Evolutionary conservation across 1,284 basidiomycete genomes (phyloP).

Genomic region (Pyrrhoderma noxium): DNA sequence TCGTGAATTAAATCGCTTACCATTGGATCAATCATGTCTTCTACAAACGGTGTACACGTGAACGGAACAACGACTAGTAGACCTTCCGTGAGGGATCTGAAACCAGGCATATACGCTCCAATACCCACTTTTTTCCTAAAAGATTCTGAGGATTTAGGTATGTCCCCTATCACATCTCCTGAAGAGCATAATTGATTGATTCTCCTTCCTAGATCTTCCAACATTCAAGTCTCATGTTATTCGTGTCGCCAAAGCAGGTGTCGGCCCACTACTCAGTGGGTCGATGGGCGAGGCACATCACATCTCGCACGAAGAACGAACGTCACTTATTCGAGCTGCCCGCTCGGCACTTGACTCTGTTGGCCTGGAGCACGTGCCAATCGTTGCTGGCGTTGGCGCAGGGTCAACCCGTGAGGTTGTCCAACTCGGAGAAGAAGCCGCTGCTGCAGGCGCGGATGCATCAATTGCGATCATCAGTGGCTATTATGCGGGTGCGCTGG

Average conservation of each 20-base stretch:
- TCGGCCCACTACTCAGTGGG: constrained; percentile 71
- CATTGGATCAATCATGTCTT: constrained; percentile 3
- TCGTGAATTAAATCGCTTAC: too few species aligned
- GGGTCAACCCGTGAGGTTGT: constrained; percentile 80
- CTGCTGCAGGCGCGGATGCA: constrained; percentile 76
- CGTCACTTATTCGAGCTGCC: constrained; percentile 60
- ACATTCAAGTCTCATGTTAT: constrained; percentile 71
- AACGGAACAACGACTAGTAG: constrained; percentile 4
- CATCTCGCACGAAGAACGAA: constrained; percentile 67
- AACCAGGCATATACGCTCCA: constrained; percentile 77
- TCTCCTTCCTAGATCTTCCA: constrained; percentile 51
- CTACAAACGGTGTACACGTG: constrained; percentile 6
- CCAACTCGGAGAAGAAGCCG: constrained; percentile 65
- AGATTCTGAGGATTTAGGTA: constrained; percentile 75
- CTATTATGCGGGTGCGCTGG: constrained; percentile 76
- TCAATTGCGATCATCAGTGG: constrained; percentile 81
- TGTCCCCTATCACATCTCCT: constrained; percentile 24
- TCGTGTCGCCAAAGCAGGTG: constrained; percentile 63
- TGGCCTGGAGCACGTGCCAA: constrained; percentile 53
- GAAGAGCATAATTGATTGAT: not conserved
- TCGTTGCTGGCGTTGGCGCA: constrained; percentile 78
- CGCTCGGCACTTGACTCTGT: constrained; percentile 65
- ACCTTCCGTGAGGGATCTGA: constrained; percentile 43
- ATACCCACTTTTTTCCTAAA: constrained; percentile 80
- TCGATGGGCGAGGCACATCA: constrained; percentile 84